Base-by-base conservation (phyloP, 2,329 filamentous ascomycete species). In the Pseudogymnoascus sp. region DNA sequence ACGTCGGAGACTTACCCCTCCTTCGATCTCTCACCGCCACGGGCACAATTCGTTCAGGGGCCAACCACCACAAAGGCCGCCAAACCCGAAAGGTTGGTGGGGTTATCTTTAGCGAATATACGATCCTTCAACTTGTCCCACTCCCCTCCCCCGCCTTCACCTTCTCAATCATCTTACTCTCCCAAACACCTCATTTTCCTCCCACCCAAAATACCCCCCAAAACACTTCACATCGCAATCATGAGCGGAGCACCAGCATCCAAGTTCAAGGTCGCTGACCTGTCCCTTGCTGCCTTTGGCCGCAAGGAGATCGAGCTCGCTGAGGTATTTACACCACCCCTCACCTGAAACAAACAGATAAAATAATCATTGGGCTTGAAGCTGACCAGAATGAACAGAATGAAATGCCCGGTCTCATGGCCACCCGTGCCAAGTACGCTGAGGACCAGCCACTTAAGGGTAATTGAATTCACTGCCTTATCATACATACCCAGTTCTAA, bases 281-380 rank as follows among this genome's bases (percentile, higher is more conserved):
- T 97, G 78, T 91, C 89, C 77, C 88, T 97, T 77, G 93, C 95
- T 77, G 95, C 95, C 80, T 97, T 99, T 77, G 95, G 95, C 80
- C 93, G 95, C 82, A 93, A 93, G 81, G 95, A 99, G 87, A 97
- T 99, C 75, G 93, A 97, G 81, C 86, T 97, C 76, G 93, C 95
- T 74, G 93, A 97, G 80, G 84, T 40, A 31, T 34, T 47, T 62
- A 29, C 31, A 62, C 36, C 26, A 62, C 36, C 26, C 60, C 34
- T 57, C 26, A 57, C 26, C 21, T 57, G 47, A 57, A 57, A 57
- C n/a, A 12, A 57, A 57, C n/a, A 12, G n/a, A 57, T 31, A 57
- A 31, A 57, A 57, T 18, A 57, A 2, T 7, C 26, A 18, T 31
- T n/a, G 26, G n/a, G 34, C 47, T 57, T 57, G 47, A 57, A 57